Base-by-base conservation (phyloP, 2,329 filamentous ascomycete genomes). In the Colletotrichum sp. region DNA sequence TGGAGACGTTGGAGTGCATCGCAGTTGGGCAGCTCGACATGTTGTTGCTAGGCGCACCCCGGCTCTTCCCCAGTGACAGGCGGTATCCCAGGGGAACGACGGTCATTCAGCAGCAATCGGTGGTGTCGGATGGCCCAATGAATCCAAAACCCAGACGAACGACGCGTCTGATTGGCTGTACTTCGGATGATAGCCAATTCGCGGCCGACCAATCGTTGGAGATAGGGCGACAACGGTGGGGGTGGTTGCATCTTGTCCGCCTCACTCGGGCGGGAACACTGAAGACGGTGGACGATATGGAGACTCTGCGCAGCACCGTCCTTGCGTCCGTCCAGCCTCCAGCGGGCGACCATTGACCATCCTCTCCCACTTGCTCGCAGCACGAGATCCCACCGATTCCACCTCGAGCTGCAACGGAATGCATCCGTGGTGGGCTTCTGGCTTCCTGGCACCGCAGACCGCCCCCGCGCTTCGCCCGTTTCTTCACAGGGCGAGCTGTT, bases 111-210 rank as follows among this genome's bases (percentile, higher is more conserved):
- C 16, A 34, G 52, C 24, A 55, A 26, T 32, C 21, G 21, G 28
- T 62, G 52, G 62, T 32, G 32, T 26, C 62, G 62, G 67, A 28
- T 75, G 74, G 64, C 28, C 28, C 76, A 75, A 77, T 77, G 76
- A 74, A 80, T 78, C 78, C 79, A 78, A 81, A 80, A 80, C 78
- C 63, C 52, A 69, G 55, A 36, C 76, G 76, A 78, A 66, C 75
- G 79, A 75, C 75, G 76, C 44, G 24, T 64, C 28, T 80, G 79
- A 80, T 82, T 83, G 81, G 81, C 59, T 15, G 8, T 2, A 6
- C 1, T 2, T 5, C 6, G 7, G 21, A 21, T 32, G 39, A 62
- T 30, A 55, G 39, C 10, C 16, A 39, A 32, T 24, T 12, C 10
- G 1, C 3, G 16, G 24, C 5, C 24, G 63, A 8, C 75, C 71